Evolutionary conservation across 1,284 basidiomycete genomes (phyloP).

Genomic region (Rugosomyces carneus): DNA sequence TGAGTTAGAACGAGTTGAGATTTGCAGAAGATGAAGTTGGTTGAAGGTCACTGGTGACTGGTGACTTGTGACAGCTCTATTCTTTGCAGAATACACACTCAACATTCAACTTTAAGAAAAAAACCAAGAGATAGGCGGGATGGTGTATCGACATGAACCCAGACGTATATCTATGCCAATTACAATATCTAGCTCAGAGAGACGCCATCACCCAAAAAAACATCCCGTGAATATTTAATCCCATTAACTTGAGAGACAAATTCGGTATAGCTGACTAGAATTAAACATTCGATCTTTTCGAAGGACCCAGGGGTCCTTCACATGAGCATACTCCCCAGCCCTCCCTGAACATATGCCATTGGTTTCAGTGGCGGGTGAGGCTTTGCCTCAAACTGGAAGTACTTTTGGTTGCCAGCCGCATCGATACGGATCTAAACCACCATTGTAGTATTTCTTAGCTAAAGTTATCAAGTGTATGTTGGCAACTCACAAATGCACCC

Average conservation of each 20-base stretch:
- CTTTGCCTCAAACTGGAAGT: conserved; percentile 81
- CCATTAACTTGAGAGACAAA: too few species aligned
- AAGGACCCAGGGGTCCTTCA: conserved; percentile 8
- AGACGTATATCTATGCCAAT: too few species aligned
- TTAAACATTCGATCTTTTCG: neutral
- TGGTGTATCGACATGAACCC: too few species aligned
- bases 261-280: too few species aligned
- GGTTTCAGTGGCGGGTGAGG: conserved; percentile 88
- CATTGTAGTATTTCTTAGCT: conserved; percentile 10
- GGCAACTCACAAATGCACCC: conserved; percentile 64
- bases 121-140: too few species aligned
- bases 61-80: too few species aligned
- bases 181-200: too few species aligned
- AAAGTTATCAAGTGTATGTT: conserved; percentile 9
- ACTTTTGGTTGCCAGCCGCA: conserved; percentile 67
- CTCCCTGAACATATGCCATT: conserved; percentile 80
- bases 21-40: neutral
- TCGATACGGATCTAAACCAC: conserved; percentile 72
- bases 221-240: too few species aligned
- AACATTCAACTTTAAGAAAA: too few species aligned
- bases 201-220: too few species aligned
- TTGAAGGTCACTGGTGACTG: too few species aligned
- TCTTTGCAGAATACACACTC: too few species aligned
- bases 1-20: neutral
- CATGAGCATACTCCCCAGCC: conserved; percentile 63